Base-by-base conservation (phyloP, 768 basidiomycete genomes). In the Pleurotus sapidus region DNA sequence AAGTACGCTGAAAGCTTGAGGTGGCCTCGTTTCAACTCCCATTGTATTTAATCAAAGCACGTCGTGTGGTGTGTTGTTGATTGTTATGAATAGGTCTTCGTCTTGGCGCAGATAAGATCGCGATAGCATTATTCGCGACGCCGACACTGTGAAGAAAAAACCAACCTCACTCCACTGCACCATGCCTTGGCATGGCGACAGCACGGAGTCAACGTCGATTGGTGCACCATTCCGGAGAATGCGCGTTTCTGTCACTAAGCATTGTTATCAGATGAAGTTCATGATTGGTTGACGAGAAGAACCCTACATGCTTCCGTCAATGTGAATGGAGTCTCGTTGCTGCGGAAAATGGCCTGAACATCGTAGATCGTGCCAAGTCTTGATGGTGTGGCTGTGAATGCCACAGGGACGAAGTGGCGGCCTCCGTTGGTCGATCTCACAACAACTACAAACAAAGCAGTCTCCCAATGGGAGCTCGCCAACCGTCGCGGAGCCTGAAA, bases 1-100 rank as follows among this genome's bases (percentile, higher is more conserved):
- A 54, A 54, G 12, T 37, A 34, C 23, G 14, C 25, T 14, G 51
- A 24, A 18, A 34, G 30, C 30, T 34, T 34, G n/a, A 38, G 37
- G 27, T 20, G 23, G 49, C 20, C n/a, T 6, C 24, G 38, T 24
- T 24, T 50, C 17, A n/a, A n/a, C 15, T 50, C 42, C 51, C 51
- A 54, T 54, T 54, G 51, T 54, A 54, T 54, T 40, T 54, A 54
- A 54, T 54, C 38, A 54, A 54, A 54, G 51, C 51, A n/a, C n/a
- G n/a, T n/a, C n/a, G n/a, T n/a, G n/a, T n/a, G n/a, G n/a, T n/a
- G n/a, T n/a, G n/a, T n/a, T n/a, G n/a, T n/a, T n/a, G n/a, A n/a
- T n/a, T n/a, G n/a, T n/a, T n/a, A n/a, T n/a, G 25, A 50, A 54
- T 23, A 34, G 39, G 38, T 12, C 9, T 38, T 40, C 14, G 37